Percentiles rank a stretch among this genome's conserved stretches.
Conservation (phyloP, 2,329 filamentous ascomycete species). For the Penicillium rolfsii region DNA sequence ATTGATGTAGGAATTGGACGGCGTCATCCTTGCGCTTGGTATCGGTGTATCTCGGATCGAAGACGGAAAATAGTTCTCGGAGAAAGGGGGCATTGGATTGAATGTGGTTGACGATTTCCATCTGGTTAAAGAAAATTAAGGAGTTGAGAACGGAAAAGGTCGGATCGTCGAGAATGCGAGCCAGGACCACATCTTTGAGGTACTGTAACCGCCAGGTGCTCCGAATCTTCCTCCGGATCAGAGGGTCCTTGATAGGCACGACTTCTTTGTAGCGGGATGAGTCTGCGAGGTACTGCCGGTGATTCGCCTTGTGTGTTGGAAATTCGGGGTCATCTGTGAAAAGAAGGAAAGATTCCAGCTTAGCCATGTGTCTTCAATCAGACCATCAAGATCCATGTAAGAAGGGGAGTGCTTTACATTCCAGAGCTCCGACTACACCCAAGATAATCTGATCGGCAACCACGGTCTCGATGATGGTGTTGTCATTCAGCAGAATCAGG, state of each 20-base stretch:
- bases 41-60: constrained; percentile 66
- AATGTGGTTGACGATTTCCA: constrained; percentile 95
- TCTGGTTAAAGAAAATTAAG: constrained; percentile 98
- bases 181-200: constrained; percentile 96
- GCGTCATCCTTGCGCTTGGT: constrained; percentile 84
- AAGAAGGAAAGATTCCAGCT: constrained; percentile 8
- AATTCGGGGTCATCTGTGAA: constrained; percentile 85
- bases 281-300: constrained; percentile 87
- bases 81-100: constrained; percentile 79
- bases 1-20: constrained; percentile 95
- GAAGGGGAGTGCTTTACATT: constrained; percentile 61
- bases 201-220: constrained; percentile 96
- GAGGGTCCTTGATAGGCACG: constrained; percentile 81
- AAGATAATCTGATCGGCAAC: constrained; percentile 87
- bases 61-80: constrained; percentile 84
- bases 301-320: constrained; percentile 94
- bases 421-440: constrained; percentile 90
- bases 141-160: constrained; percentile 98
- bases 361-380: constrained; percentile 29
- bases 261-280: constrained; percentile 94
- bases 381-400: constrained; percentile 6
- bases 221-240: constrained; percentile 87
- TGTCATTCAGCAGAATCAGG: constrained; percentile 92
- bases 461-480: constrained; percentile 87
- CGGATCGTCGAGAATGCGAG: constrained; percentile 92